Percentiles rank a stretch among this genome's conserved stretches.
Evolutionary conservation across 2,329 filamentous ascomycete genomes (phyloP).

Genomic region (Ophiostoma ulmi): DNA sequence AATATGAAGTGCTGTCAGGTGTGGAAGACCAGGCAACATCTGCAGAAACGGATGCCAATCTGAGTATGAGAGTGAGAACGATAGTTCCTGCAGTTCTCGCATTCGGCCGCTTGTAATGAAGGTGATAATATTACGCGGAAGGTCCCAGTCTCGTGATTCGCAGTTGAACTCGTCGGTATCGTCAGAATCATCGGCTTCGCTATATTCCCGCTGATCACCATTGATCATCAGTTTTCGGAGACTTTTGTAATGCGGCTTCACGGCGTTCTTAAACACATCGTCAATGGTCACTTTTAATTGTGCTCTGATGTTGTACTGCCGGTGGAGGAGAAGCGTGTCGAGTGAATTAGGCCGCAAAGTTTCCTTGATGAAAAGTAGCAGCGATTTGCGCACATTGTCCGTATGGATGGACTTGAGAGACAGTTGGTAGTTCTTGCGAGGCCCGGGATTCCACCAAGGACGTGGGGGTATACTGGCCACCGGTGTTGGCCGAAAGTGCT

Average conservation of each 20-base stretch:
- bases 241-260: conserved; percentile 66
- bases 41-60: conserved; percentile 82
- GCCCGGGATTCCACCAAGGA: conserved; percentile 29
- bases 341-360: conserved; percentile 72
- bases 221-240: conserved; percentile 70
- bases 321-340: conserved; percentile 74
- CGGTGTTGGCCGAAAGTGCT: conserved; percentile 50
- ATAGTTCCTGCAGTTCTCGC: conserved; percentile 64
- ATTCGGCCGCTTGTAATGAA: conserved; percentile 75
- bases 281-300: conserved; percentile 46
- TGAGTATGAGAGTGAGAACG: conserved; percentile 65
- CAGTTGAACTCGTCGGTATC: conserved; percentile 33
- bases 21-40: conserved; percentile 63
- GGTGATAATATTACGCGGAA: conserved; percentile 61
- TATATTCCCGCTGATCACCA: conserved; percentile 52
- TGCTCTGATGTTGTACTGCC: conserved; percentile 47
- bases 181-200: conserved; percentile 31
- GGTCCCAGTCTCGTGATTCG: conserved; percentile 65
- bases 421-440: conserved; percentile 52
- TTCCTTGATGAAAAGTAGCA: conserved; percentile 72
- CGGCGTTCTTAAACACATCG: conserved; percentile 66
- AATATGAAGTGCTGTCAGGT: conserved; percentile 51
- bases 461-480: conserved; percentile 29
- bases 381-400: conserved; percentile 61
- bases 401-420: conserved; percentile 70